Conservation (phyloP, 2,329 filamentous ascomycete genomes). For the Paraconiothyrium sp. region DNA sequence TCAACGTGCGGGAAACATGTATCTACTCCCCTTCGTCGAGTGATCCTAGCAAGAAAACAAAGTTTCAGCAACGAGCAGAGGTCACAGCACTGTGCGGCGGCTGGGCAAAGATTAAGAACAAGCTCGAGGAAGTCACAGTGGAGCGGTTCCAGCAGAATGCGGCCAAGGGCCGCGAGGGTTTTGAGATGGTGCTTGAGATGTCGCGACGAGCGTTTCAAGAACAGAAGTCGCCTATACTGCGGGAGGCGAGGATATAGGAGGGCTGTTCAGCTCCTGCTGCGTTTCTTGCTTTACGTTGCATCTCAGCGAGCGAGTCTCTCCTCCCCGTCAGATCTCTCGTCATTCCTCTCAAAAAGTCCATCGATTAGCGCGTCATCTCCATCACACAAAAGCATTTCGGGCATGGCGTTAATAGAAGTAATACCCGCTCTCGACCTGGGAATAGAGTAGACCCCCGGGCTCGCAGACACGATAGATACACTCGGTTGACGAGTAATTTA, state of each 20-base stretch:
- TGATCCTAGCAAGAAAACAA: conserved; percentile 68
- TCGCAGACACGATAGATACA: conserved; percentile 9
- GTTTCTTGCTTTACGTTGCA: not conserved
- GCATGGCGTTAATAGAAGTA: conserved; percentile 5
- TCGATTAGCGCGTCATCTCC: not conserved
- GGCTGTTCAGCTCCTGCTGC: not conserved
- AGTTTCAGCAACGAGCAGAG: conserved; percentile 88
- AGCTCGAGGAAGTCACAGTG: conserved; percentile 91
- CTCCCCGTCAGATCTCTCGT: not conserved
- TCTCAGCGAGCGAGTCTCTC: not conserved
- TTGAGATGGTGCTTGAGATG: conserved; percentile 94
- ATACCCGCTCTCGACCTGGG: conserved; percentile 5
- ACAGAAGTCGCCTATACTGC: conserved; percentile 52
- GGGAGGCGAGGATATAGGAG: conserved; percentile 43
- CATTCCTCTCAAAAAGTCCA: not conserved
- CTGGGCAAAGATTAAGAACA: conserved; percentile 97
- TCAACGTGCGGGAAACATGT: conserved; percentile 93
- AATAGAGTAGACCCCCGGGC: not conserved
- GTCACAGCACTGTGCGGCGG: conserved; percentile 95
- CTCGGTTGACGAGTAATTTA: conserved; percentile 10
- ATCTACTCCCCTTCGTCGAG: conserved; percentile 73
- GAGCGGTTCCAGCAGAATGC: conserved; percentile 93
- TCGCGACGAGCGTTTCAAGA: conserved; percentile 89
- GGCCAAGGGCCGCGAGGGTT: conserved; percentile 87
- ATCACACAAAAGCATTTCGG: conserved; percentile 3